phyloP scores from a whole-genome alignment of 2,329 filamentous ascomycete species.

The Phaeophleospora eucalypticola region DNA sequence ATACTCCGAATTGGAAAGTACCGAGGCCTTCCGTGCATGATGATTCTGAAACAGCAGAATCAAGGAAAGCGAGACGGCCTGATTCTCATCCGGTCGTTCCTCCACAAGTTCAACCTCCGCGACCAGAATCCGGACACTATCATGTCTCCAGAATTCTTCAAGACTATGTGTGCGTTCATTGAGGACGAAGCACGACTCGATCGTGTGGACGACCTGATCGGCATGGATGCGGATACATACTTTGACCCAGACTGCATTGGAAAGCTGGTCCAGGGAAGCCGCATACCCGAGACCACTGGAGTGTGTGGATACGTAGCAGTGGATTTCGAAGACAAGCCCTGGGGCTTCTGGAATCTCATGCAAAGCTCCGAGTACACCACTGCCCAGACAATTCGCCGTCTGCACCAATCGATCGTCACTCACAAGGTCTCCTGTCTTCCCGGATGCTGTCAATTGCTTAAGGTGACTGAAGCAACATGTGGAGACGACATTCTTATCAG shows the following conservation, averaged over 20 bases:
- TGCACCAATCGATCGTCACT: slow-evolving; percentile 1
- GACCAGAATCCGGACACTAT: not conserved
- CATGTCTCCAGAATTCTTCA: slow-evolving; percentile 2
- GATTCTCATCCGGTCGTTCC: slow-evolving; percentile 4
- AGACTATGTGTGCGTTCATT: not conserved
- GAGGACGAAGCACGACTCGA: slow-evolving; percentile 1
- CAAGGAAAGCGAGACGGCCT: slow-evolving; percentile 5
- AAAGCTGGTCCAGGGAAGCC: slow-evolving; percentile 1
- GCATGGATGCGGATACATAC: slow-evolving; percentile 5
- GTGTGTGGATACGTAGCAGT: slow-evolving; percentile 6
- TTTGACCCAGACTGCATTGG: slow-evolving; percentile 2
- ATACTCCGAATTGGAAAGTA: not conserved
- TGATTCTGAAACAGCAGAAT: slow-evolving; percentile 5
- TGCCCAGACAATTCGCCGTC: not conserved
- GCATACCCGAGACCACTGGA: not conserved
- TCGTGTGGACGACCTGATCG: slow-evolving; percentile 2
- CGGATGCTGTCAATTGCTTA: slow-evolving; percentile 1
- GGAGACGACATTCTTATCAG: not conserved
- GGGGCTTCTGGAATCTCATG: not conserved
- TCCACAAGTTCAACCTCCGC: slow-evolving; percentile 4
- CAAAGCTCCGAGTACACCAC: slow-evolving; percentile 1
- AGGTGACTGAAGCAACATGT: not conserved
- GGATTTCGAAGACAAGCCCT: not conserved
- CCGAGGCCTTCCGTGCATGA: not conserved
- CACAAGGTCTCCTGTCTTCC: slow-evolving; percentile 1